Conservation (phyloP, 2,329 filamentous ascomycete species). For the Colletotrichum liriopes region DNA sequence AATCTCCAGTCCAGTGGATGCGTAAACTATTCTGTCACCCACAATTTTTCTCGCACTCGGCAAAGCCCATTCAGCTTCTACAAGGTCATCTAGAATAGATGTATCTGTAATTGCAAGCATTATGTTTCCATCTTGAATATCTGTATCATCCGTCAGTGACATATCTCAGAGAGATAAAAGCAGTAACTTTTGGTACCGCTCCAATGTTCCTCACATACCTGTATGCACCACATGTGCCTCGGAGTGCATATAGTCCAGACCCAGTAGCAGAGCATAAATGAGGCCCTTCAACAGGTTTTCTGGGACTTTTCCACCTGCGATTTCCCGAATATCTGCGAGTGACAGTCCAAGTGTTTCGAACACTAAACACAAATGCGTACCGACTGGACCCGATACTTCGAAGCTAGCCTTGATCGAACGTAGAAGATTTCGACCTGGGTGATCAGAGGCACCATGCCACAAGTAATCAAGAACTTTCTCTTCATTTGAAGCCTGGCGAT, state of each 20-base stretch:
- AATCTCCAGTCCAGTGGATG: constrained; percentile 47
- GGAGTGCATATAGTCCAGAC: constrained; percentile 36
- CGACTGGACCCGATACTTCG: constrained; percentile 15
- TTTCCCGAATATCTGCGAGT: constrained; percentile 35
- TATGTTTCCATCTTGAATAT: constrained; percentile 47
- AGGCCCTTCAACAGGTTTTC: constrained; percentile 31
- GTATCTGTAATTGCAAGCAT: constrained; percentile 44
- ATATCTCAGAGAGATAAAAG: not conserved
- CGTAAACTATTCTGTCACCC: constrained; percentile 48
- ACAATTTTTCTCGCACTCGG: constrained; percentile 49
- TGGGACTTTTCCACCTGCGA: constrained; percentile 38
- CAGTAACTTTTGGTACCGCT: not conserved
- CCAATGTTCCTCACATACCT: constrained; percentile 5
- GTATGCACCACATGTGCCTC: constrained; percentile 36
- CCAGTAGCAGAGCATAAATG: constrained; percentile 28
- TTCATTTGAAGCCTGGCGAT: constrained; percentile 35
- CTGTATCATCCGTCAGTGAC: constrained; percentile 27
- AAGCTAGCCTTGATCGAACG: constrained; percentile 26
- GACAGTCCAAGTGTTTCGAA: constrained; percentile 37
- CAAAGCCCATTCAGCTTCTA: constrained; percentile 38
- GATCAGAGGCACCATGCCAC: constrained; percentile 13
- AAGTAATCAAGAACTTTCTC: constrained; percentile 17
- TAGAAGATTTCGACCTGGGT: constrained; percentile 28
- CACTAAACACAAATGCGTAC: constrained; percentile 30
- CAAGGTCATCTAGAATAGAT: constrained; percentile 38